Percentiles rank a stretch among this genome's conserved stretches.
Conservation (phyloP, 495 filamentous ascomycete genomes). For the Penicillium ucsense region DNA sequence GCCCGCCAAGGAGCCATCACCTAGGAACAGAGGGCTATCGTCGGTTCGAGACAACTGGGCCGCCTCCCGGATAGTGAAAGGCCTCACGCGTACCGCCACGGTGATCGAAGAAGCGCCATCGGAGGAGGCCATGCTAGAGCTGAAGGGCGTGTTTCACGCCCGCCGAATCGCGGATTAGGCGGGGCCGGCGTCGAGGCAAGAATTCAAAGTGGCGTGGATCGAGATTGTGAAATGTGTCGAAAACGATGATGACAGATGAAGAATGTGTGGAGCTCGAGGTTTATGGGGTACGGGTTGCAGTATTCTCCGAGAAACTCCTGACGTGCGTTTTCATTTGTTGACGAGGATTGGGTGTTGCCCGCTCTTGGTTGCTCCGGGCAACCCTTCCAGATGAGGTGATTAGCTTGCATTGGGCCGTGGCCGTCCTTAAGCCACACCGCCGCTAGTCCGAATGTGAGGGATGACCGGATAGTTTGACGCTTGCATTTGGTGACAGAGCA, state of each 20-base stretch:
- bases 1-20: slow-evolving; percentile 84
- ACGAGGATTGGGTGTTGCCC: slow-evolving; percentile 20
- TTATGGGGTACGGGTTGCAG: slow-evolving; percentile 21
- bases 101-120: slow-evolving; percentile 64
- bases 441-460: not conserved
- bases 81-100: slow-evolving; percentile 74
- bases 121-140: slow-evolving; percentile 39
- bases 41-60: slow-evolving; percentile 65
- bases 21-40: slow-evolving; percentile 84
- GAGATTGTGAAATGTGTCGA: slow-evolving; percentile 6
- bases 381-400: slow-evolving; percentile 13
- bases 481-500: too few species aligned
- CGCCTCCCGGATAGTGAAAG: slow-evolving; percentile 67
- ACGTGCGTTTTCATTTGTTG: slow-evolving; percentile 27
- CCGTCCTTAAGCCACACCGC: not conserved
- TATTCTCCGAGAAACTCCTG: slow-evolving; percentile 23
- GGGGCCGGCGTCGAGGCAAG: slow-evolving; percentile 13
- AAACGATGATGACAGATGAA: slow-evolving; percentile 15
- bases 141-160: slow-evolving; percentile 4
- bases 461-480: too few species aligned
- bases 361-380: slow-evolving; percentile 30
- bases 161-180: slow-evolving; percentile 9
- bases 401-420: slow-evolving; percentile 1
- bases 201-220: not conserved
- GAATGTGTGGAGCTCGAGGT: slow-evolving; percentile 20